phyloP scores from a whole-genome alignment of 164 flowering plant genomes.

The Annona squamosa region DNA sequence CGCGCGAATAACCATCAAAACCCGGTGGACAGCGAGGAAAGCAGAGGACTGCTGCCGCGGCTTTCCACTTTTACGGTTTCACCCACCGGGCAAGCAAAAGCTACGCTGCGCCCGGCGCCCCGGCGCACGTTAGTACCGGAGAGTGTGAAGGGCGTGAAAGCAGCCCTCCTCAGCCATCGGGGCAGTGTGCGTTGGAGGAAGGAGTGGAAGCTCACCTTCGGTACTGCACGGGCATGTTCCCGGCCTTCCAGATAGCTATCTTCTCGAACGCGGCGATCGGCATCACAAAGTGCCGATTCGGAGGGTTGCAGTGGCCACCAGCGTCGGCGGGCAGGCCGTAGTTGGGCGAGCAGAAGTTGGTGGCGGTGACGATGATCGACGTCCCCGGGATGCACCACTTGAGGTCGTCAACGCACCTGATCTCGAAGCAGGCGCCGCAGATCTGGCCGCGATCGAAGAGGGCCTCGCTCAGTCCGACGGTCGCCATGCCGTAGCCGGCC shows the following conservation, averaged over 20 bases:
- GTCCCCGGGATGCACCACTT: slow-evolving; percentile 90
- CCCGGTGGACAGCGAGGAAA: too few relatives aligned
- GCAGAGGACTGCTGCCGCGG: neutral
- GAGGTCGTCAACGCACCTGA: slow-evolving; percentile 78
- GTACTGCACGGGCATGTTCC: slow-evolving; percentile 86
- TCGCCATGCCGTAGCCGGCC: slow-evolving; percentile 76
- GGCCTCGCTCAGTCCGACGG: slow-evolving; percentile 62
- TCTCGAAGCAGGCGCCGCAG: slow-evolving; percentile 89
- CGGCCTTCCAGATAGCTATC: slow-evolving; percentile 95
- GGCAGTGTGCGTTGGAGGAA: neutral
- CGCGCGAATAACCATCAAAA: too few relatives aligned
- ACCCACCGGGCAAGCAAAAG: neutral
- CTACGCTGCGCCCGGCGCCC: neutral
- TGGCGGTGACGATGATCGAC: slow-evolving; percentile 79
- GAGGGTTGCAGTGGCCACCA: slow-evolving; percentile 85
- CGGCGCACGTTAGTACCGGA: slow-evolving; percentile 3
- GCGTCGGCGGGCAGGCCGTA: slow-evolving; percentile 54
- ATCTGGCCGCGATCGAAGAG: slow-evolving; percentile 71
- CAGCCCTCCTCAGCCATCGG: neutral
- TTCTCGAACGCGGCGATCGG: slow-evolving; percentile 93
- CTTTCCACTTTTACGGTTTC: neutral
- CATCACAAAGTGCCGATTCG: slow-evolving; percentile 73
- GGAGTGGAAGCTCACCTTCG: slow-evolving; percentile 40
- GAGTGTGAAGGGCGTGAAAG: neutral
- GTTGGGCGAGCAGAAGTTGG: slow-evolving; percentile 92